Percentiles rank a stretch among this genome's conserved stretches.
Conservation (phyloP, 257 asterid genomes). For the Solanum piurae region DNA sequence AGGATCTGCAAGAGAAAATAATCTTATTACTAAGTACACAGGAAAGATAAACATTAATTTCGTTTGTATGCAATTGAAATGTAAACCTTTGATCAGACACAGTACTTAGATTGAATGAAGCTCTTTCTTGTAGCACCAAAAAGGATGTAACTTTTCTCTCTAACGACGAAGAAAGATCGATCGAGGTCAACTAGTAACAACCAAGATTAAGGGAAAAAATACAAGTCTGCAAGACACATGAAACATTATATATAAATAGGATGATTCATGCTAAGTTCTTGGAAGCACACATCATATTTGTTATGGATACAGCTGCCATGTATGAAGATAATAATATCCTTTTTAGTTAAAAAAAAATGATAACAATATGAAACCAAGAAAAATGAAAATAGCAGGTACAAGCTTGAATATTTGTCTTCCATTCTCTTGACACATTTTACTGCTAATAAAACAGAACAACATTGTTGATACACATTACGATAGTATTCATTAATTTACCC, state of each 20-base stretch:
- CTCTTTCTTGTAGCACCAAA: not conserved
- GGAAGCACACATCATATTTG: conserved; percentile 1
- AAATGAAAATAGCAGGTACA: not conserved
- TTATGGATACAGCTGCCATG: conserved; percentile 20
- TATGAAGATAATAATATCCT: not conserved
- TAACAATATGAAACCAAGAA: not conserved
- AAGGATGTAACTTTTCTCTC: not conserved
- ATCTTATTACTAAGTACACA: not conserved
- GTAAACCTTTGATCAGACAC: not conserved
- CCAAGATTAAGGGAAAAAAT: not conserved
- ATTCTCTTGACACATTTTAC: not conserved
- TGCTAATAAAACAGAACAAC: not conserved
- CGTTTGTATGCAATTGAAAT: not conserved
- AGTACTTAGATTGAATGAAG: not conserved
- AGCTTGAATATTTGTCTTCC: not conserved
- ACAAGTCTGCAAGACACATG: not conserved
- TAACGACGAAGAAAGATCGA: not conserved
- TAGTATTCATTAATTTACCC: not conserved
- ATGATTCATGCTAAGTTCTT: not conserved
- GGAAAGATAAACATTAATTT: not conserved
- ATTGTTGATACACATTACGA: not conserved
- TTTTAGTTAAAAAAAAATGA: not conserved
- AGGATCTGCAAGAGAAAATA: not conserved
- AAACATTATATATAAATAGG: not conserved
- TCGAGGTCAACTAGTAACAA: not conserved